A percentile compares a stretch with the other conserved stretches of the same genome.
These are phyloP conservation scores for Cetraspora pellucida DNA, from an alignment of 192 early-diverging fungal genomes.

Conservation along the genomic window DNA sequence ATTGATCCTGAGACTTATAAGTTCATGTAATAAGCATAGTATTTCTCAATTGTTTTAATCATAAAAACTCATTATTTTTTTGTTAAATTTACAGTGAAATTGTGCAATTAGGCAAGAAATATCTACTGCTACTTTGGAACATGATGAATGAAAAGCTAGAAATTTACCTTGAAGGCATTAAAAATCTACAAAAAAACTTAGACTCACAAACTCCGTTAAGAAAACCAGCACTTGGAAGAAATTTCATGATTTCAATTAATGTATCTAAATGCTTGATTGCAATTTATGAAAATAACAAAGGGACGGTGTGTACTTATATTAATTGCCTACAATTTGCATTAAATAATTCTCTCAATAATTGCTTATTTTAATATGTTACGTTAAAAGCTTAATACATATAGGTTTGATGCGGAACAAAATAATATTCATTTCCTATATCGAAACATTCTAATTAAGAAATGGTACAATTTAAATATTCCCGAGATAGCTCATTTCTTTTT, in stretches of 20 bases:
- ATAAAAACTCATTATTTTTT: not conserved
- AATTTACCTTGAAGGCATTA: not conserved
- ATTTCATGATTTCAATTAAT: constrained; percentile 12
- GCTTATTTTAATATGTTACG: not conserved
- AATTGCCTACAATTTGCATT: not conserved
- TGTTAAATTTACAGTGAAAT: not conserved
- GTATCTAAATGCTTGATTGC: constrained; percentile 21
- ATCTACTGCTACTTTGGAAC: constrained; percentile 19
- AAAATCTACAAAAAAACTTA: not conserved
- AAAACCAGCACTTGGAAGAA: no score
- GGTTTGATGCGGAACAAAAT: not conserved
- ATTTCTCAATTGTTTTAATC: not conserved
- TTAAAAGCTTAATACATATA: constrained; percentile 21
- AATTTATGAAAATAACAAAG: constrained; percentile 10
- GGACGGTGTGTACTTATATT: not conserved
- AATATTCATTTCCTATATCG: not conserved
- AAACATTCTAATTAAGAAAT: constrained; percentile 26
- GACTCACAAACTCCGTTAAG: not conserved
- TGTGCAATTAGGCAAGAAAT: constrained; percentile 11
- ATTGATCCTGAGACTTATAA: constrained; percentile 25
- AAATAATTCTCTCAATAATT: not conserved
- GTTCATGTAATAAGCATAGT: not conserved
- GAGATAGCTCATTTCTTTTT: constrained; percentile 21
- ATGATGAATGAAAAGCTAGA: not conserved
- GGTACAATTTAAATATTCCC: constrained; percentile 15